Base-by-base conservation (phyloP, 2,329 filamentous ascomycete species). In the Colletotrichum aenigma region DNA sequence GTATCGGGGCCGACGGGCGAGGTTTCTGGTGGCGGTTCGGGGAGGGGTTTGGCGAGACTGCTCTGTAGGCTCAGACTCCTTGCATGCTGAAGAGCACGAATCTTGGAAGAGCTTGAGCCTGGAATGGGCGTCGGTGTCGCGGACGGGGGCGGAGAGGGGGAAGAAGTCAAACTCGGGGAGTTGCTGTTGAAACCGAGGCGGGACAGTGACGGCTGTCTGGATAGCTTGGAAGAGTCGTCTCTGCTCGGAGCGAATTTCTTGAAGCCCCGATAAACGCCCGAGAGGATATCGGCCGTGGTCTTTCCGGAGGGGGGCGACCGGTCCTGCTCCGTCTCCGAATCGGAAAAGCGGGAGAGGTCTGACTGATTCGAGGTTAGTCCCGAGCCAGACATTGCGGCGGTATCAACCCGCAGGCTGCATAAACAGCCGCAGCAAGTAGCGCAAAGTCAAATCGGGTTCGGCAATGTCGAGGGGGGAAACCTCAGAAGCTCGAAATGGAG, bases 31-130 rank as follows among this genome's bases (percentile, higher is more conserved):
- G 90, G 89, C 28, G 89, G 86, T 76, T 88, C 86, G 43, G 90
- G 90, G 26, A 92, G 82, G 65, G 90, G 90, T 81, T 92, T 92
- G 79, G 87, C 87, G 77, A 92, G 89, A 79, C 89, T 91, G 74
- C 89, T 85, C 79, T 90, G 89, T 66, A 91, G 82, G 78, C 88
- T 92, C 81, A 90, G 76, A 78, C 87, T 89, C 78, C 88, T 86
- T 74, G 84, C 89, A 91, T 91, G 89, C 83, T 89, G 85, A 75
- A 70, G 48, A 21, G 70, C 21, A 34, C 75, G 69, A 26, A 60
- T 74, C 66, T 76, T 76, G 66, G 74, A 76, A 26, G 71, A 73
- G 43, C 30, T 73, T 38, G 70, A 65, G 18, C 43, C 58, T 36
- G 74, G 65, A 12, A 70, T 69, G 9, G 74, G 74, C 9, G 70